Evolutionary conservation across 306 rosid genomes (phyloP).

Genomic region (Quercus mongolica): DNA sequence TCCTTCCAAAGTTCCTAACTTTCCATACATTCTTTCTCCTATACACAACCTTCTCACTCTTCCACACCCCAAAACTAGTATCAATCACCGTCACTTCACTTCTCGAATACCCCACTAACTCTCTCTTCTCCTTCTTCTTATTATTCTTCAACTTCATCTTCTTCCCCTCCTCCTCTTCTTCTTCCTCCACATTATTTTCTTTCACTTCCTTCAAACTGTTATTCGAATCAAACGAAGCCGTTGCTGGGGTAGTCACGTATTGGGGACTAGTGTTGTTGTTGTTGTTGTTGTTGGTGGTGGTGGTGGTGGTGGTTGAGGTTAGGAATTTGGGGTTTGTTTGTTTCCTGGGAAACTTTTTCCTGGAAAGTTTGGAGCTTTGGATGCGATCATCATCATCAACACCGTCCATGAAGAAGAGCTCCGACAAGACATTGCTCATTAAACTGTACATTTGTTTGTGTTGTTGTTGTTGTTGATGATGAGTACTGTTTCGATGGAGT

Average conservation of each 20-base stretch:
- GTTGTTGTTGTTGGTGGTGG: conserved; percentile 14
- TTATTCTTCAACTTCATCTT: conserved; percentile 28
- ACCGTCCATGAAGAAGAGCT: conserved; percentile 62
- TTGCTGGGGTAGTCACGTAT: conserved; percentile 11
- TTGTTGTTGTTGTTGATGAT: conserved; percentile 1
- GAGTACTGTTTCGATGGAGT: neutral
- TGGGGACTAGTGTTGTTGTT: neutral
- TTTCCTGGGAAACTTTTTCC: conserved; percentile 64
- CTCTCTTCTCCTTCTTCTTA: conserved; percentile 38
- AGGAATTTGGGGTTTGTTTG: conserved; percentile 71
- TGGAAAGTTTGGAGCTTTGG: conserved; percentile 28
- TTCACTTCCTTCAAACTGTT: conserved; percentile 3
- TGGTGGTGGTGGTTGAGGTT: conserved; percentile 13
- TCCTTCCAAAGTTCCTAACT: conserved; percentile 48
- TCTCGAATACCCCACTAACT: conserved; percentile 69
- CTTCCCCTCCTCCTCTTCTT: conserved; percentile 28
- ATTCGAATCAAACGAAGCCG: conserved; percentile 20
- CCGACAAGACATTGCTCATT: conserved; percentile 51
- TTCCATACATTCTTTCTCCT: conserved; percentile 75
- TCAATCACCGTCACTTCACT: conserved; percentile 92
- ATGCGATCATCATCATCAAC: conserved; percentile 10
- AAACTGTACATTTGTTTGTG: conserved; percentile 18
- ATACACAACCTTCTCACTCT: conserved; percentile 72
- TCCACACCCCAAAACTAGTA: conserved; percentile 71
- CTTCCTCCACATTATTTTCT: conserved; percentile 13